Base-by-base conservation (phyloP, 2,329 filamentous ascomycete genomes). In the Xylariomycetidae sp. region DNA sequence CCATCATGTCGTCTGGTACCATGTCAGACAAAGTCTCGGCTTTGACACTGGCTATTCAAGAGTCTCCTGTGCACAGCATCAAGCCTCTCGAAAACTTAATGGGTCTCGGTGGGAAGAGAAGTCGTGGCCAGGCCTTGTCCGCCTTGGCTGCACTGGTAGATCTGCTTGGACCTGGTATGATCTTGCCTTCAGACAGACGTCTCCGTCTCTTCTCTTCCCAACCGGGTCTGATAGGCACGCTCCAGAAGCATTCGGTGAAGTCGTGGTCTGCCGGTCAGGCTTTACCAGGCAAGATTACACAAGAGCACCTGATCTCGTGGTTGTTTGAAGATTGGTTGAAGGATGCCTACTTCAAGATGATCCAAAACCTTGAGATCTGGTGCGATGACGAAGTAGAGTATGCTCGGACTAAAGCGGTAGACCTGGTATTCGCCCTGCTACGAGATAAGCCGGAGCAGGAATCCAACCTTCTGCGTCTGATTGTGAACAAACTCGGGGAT, bases 371-470 rank as follows among this genome's bases (percentile, higher is more conserved):
- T 12, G 92, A 98, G 59, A 74, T 78, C 10, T 96, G 92, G 87
- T 94, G 87, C 58, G 87, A 85, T 35, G 92, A 98, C 50, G 92
- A 97, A 64, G 85, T 98, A 34, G 87, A 94, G 54, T 97, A 90
- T 61, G 88, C 94, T 25, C 82, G 94, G 40, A 85, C 82, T 30
- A 81, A 87, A 45, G 85, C 90, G 4, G 74, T 98, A 27, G 92
- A 88, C 46, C 94, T 95, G 51, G 83, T 97, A 23, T 97, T 82
- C 56, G 88, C 90, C 43, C 69, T 98, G 25, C 67, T 98, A 41
- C 92, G 88, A 58, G 89, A 95, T 58, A 98, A 95, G 64, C 90
- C 92, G 0, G 92, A 98, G 61, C 92, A 98, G 56, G 92, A 98
- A 61, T 84, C 90, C 35, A 98, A 98, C 57, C 67, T 98, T 42